Evolutionary conservation across 2,329 filamentous ascomycete genomes (phyloP).

Genomic region (Pochonia chlamydosporia): DNA sequence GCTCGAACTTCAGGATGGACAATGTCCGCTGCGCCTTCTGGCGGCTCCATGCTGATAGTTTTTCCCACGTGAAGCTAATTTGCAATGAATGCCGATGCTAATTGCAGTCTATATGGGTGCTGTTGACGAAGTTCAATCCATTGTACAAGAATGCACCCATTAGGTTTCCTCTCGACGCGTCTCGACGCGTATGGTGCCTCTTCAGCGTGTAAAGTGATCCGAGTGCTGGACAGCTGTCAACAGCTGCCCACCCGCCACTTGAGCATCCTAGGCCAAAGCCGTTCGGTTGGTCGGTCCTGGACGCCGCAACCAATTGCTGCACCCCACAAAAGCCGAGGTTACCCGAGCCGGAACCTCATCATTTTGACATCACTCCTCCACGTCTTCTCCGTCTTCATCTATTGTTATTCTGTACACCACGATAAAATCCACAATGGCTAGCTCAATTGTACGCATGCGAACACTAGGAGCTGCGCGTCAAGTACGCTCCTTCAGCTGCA

Average conservation of each 20-base stretch:
- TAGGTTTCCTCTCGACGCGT: too few relatives aligned
- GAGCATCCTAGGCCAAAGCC: too few relatives aligned
- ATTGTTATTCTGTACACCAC: neutral
- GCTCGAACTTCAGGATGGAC: constrained; percentile 91
- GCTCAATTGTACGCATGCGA: constrained; percentile 31
- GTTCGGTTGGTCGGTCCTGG: too few relatives aligned
- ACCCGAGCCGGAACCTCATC: constrained; percentile 25
- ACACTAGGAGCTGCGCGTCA: constrained; percentile 30
- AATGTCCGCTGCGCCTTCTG: constrained; percentile 48
- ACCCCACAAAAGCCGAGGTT: constrained; percentile 34
- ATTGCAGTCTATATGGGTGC: neutral
- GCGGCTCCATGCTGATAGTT: constrained; percentile 43
- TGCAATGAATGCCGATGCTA: neutral
- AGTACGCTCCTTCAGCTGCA: constrained; percentile 63
- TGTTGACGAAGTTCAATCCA: constrained; percentile 1
- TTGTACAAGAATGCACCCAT: too few relatives aligned
- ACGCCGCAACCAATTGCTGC: too few relatives aligned
- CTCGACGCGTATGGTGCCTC: constrained; percentile 15
- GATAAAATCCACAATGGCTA: constrained; percentile 29
- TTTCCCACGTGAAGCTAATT: neutral
- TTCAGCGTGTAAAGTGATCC: constrained; percentile 8
- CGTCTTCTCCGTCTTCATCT: constrained; percentile 1
- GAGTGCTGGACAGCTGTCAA: neutral
- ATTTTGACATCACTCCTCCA: constrained; percentile 5
- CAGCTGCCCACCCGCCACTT: neutral